Evolutionary conservation across 164 flowering plant genomes (phyloP).

Genomic region (Aristolochia californica): DNA sequence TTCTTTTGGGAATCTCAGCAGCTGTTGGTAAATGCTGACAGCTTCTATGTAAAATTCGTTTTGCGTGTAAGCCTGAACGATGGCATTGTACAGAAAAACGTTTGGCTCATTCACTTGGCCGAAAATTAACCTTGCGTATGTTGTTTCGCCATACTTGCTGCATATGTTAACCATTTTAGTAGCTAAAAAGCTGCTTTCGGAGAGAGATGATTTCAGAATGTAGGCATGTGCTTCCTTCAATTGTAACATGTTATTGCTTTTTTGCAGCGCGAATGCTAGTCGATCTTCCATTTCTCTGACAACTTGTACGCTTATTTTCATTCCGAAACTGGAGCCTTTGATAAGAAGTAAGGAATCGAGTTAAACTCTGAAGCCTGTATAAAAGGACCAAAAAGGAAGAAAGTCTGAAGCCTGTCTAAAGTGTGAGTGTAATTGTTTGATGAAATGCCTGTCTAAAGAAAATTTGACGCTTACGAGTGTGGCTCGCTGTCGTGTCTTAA

Average conservation of each 20-base stretch:
- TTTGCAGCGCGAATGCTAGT: conserved; percentile 37
- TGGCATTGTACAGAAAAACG: conserved; percentile 51
- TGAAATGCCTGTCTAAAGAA: no score
- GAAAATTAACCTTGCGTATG: conserved; percentile 42
- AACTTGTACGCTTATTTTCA: conserved; percentile 9
- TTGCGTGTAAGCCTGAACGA: conserved; percentile 43
- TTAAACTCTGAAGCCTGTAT: no score
- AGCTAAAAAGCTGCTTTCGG: conserved; percentile 56
- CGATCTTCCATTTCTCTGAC: conserved; percentile 44
- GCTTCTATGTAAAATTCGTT: conserved; percentile 14
- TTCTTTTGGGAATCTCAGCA: conserved; percentile 19
- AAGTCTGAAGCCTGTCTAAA: no score
- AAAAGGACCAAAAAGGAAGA: no score
- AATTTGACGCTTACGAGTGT: no score
- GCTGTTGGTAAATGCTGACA: conserved; percentile 30
- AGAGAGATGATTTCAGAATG: conserved; percentile 35
- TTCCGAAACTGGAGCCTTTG: not conserved
- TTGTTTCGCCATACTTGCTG: conserved; percentile 21
- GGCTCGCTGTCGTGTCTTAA: no score
- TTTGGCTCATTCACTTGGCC: conserved; percentile 42
- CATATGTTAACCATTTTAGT: conserved; percentile 66
- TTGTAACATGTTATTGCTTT: conserved; percentile 19
- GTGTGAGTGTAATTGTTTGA: no score
- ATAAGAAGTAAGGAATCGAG: no score
- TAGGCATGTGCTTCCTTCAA: conserved; percentile 53